phyloP scores from a whole-genome alignment of 352 stramenopile species.

The Globisporangium apiculatum region DNA sequence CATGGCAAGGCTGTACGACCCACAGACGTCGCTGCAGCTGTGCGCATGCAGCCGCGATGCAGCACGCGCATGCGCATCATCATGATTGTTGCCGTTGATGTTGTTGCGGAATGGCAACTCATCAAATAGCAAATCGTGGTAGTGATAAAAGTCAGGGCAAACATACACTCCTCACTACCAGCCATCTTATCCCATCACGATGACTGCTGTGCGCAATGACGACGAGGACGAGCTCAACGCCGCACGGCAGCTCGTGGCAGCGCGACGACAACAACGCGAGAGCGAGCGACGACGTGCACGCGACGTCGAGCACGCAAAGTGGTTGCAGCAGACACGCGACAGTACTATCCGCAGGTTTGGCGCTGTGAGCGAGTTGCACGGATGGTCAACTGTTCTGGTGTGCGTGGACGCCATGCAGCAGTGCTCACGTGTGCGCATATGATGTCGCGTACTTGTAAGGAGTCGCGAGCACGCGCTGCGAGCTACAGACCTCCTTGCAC shows the following conservation, averaged over 20 bases:
- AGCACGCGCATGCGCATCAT: background rate
- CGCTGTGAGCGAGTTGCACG: background rate
- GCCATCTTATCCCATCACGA: background rate
- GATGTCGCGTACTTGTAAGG: background rate
- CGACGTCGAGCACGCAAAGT: background rate
- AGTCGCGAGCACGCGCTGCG: background rate
- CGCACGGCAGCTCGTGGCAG: background rate
- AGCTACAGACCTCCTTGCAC: constrained; percentile 1
- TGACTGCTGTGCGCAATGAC: background rate
- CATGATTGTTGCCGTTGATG: background rate
- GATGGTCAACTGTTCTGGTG: no score
- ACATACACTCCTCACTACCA: background rate
- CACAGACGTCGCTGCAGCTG: no score
- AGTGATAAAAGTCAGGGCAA: background rate
- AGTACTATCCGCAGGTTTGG: background rate
- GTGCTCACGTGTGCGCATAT: background rate
- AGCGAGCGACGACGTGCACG: background rate
- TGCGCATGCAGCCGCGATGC: background rate
- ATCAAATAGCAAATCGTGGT: background rate
- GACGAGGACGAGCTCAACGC: background rate
- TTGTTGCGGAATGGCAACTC: background rate
- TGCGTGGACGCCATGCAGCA: background rate
- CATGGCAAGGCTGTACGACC: no score
- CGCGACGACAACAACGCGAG: background rate
- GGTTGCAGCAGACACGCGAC: background rate